Conservation (phyloP, 129 eudicot species). For the Mikania micrantha region DNA sequence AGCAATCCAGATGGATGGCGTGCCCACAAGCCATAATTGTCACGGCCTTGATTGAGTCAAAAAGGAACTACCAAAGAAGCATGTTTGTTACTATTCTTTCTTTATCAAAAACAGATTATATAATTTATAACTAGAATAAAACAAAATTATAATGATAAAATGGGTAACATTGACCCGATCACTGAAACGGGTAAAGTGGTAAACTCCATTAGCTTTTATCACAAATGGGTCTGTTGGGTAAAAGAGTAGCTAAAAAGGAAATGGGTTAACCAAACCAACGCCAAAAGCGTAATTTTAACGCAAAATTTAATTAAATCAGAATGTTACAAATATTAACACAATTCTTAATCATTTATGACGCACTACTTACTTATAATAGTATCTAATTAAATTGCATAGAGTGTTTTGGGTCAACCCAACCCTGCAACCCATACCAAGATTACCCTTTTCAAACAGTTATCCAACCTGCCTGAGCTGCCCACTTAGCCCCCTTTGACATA, state of each 20-base stretch:
- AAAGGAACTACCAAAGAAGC: constrained; percentile 56
- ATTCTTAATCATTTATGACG: background rate
- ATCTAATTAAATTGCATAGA: background rate
- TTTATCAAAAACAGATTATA: background rate
- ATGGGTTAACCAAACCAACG: background rate
- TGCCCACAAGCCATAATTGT: constrained; percentile 78
- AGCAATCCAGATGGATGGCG: constrained; percentile 69
- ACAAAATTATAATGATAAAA: background rate
- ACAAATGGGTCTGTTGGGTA: background rate
- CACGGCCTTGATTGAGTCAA: constrained; percentile 65
- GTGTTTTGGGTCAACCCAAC: background rate
- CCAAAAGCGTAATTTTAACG: background rate
- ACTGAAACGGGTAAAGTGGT: background rate
- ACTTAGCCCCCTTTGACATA: constrained; percentile 14
- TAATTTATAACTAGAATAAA: background rate
- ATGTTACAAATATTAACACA: background rate
- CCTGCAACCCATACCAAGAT: background rate
- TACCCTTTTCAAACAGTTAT: background rate
- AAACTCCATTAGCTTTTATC: background rate
- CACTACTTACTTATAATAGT: background rate
- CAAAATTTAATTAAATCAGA: background rate
- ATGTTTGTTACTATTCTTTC: constrained; percentile 2
- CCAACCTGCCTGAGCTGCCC: background rate
- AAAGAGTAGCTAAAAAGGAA: background rate
- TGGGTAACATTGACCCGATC: background rate